Conservation (phyloP, 73 alveolate species). For the Durusdinium trenchii region DNA sequence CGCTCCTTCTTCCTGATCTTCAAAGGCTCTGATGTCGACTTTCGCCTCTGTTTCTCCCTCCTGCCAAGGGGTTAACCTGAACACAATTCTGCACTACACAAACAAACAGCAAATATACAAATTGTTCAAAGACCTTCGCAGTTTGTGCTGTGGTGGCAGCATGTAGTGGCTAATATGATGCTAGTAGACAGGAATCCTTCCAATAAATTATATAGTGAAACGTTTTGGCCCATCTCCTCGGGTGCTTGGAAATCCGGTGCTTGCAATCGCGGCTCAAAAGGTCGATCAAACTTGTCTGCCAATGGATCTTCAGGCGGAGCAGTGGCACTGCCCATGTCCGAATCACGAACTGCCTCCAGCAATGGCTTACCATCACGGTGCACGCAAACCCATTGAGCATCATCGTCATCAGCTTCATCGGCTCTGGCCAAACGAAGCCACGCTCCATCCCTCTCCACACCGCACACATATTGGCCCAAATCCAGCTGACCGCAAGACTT, state of each 20-base stretch:
- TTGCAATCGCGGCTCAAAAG: slow-evolving; percentile 84
- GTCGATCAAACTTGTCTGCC: slow-evolving; percentile 86
- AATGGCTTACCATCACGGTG: slow-evolving; percentile 31
- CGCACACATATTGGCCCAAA: slow-evolving; percentile 48
- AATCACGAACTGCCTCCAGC: slow-evolving; percentile 66
- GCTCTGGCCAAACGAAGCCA: slow-evolving; percentile 65
- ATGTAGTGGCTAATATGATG: too few relatives aligned
- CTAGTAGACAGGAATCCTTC: too few relatives aligned
- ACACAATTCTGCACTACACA: not conserved
- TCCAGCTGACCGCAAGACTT: slow-evolving; percentile 54
- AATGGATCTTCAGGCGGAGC: slow-evolving; percentile 54
- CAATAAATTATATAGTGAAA: too few relatives aligned
- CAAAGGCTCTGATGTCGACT: slow-evolving; percentile 58
- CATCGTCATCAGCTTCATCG: not conserved
- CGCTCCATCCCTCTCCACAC: slow-evolving; percentile 44
- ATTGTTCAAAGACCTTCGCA: too few relatives aligned
- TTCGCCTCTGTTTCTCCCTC: not conserved
- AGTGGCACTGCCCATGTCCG: slow-evolving; percentile 43
- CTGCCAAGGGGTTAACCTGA: not conserved
- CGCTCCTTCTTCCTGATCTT: slow-evolving; percentile 31
- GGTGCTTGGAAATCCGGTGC: slow-evolving; percentile 79
- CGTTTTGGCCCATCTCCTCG: not conserved
- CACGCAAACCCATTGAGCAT: slow-evolving; percentile 48
- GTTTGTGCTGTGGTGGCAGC: too few relatives aligned
- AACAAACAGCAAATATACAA: not conserved